phyloP scores from a whole-genome alignment of 306 rosid species.

The Vigna unguiculata region DNA sequence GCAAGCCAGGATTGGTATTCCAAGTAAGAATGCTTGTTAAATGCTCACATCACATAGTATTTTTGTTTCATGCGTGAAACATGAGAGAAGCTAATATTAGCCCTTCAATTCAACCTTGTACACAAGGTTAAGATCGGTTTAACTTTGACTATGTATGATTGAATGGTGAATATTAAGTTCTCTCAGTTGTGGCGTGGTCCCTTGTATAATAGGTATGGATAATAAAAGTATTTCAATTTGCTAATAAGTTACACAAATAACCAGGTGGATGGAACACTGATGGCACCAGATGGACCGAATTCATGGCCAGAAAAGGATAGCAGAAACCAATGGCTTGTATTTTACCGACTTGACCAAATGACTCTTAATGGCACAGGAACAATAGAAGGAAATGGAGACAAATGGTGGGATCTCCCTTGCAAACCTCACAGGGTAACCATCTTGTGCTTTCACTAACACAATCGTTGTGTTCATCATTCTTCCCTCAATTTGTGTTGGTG shows the following conservation, averaged over 20 bases:
- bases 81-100: background rate
- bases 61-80: background rate
- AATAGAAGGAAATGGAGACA: constrained; percentile 93
- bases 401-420: constrained; percentile 99
- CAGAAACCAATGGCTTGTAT: constrained; percentile 85
- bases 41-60: background rate
- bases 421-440: constrained; percentile 88
- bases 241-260: constrained; percentile 14
- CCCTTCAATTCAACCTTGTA: background rate
- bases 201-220: background rate
- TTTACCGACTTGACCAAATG: constrained; percentile 78
- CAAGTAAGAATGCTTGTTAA: constrained; percentile 59
- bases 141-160: background rate
- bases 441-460: background rate
- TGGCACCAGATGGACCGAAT: constrained; percentile 90
- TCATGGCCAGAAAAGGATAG: constrained; percentile 86
- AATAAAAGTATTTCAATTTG: background rate
- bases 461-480: background rate
- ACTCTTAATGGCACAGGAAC: constrained; percentile 83
- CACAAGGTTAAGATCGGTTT: background rate
- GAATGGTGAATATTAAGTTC: background rate
- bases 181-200: background rate
- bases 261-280: constrained; percentile 83
- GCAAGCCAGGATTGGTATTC: constrained; percentile 84
- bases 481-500: background rate